These are phyloP conservation scores for Cercophora newfieldiana DNA, from an alignment of 495 filamentous ascomycete species.

Conservation along the genomic window DNA sequence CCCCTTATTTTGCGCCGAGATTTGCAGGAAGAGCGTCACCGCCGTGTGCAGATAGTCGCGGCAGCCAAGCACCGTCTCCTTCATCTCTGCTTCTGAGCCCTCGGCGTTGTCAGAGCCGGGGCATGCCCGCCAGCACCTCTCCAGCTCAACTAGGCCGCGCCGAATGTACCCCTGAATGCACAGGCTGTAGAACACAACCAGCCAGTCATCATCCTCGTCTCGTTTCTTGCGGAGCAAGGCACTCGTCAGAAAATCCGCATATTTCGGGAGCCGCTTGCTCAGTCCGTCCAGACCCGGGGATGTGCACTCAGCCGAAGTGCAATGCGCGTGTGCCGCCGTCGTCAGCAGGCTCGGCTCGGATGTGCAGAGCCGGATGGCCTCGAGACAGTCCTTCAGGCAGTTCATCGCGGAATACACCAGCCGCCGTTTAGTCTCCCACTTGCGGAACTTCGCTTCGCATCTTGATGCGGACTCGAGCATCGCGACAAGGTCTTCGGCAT, in stretches of 20 bases:
- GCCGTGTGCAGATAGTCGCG: not conserved
- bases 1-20: not conserved
- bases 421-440: not conserved
- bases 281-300: not conserved
- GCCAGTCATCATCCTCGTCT: not conserved
- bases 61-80: not conserved
- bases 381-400: not conserved
- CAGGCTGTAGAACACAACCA: constrained; percentile 1
- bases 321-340: not conserved
- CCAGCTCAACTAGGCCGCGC: not conserved
- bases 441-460: not conserved
- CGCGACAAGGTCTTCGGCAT: not conserved
- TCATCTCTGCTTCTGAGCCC: too few species aligned
- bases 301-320: not conserved
- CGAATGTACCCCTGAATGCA: not conserved
- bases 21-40: not conserved
- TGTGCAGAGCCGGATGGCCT: not conserved
- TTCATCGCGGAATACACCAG: not conserved
- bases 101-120: not conserved
- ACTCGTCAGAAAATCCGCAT: not conserved
- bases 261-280: not conserved
- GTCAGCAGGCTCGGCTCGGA: not conserved
- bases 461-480: not conserved
- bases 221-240: not conserved
- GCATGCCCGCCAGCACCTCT: not conserved